Base-by-base conservation (phyloP, 352 stramenopile genomes). In the Phytophthora podocarpi region DNA sequence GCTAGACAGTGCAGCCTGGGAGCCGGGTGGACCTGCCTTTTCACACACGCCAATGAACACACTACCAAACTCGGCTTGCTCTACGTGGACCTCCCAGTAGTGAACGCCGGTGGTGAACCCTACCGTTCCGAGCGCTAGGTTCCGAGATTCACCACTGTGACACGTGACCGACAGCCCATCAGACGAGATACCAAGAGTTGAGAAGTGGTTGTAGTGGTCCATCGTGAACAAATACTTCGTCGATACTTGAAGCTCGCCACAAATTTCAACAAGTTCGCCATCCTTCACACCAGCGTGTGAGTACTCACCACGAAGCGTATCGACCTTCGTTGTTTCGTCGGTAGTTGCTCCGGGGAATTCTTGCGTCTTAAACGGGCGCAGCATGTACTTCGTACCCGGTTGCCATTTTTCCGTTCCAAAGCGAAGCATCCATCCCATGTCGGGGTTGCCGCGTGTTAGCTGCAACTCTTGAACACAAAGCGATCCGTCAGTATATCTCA, bases 51-150 rank as follows among this genome's bases (percentile, higher is more conserved):
- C 97, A 39, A 99, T 97, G 49, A 98, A 99, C 21, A 99, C 92
- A 46, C 91, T 98, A n/a, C 97, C 97, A 67, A 98, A 98, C 62
- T 99, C 96, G 9, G 94, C 96, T 75, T 98, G 94, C 64, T 99
- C 96, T 5, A 99, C 78, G 28, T 97, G 97, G 6, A 99, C 88
- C 72, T 99, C 97, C 96, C 96, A 99, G 65, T 99, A 99, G 75
- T 99, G 96, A 15, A 99, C 82, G 31, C 97, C 97, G 10, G 76
- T 85, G 8, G 84, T 83, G 43, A 97, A 97, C 12, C 91, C 89
- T 0, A 96, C 85, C 3, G 82, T 96, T 15, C 80, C 91, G 11
- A 97, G 65, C 7, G 82, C 87, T 31, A 97, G 57, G 31, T 96
- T 95, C 15, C 89, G 75, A 13, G 89, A 93, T 43, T 97, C 89